Conservation (phyloP, 352 stramenopile species). For the Albugo laibachii region DNA sequence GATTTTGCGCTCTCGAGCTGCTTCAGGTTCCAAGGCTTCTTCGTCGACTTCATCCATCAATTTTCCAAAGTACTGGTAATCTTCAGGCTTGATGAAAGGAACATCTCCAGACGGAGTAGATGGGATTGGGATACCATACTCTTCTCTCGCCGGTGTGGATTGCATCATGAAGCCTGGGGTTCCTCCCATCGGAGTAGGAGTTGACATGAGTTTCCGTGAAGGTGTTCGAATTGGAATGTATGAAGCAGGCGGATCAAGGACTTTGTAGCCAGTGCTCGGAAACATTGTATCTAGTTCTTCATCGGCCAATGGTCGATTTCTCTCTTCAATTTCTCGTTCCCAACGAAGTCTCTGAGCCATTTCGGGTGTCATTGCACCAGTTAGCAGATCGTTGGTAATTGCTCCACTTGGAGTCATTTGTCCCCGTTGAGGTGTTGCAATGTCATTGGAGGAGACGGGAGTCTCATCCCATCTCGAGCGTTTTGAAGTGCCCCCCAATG, state of each 20-base stretch:
- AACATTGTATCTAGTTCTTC: slow-evolving; percentile 96
- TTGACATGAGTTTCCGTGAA: slow-evolving; percentile 87
- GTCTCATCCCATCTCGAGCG: slow-evolving; percentile 95
- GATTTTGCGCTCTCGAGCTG: slow-evolving; percentile 93
- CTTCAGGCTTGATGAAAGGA: slow-evolving; percentile 96
- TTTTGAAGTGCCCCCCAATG: slow-evolving; percentile 36
- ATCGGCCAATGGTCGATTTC: slow-evolving; percentile 90
- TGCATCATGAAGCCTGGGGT: slow-evolving; percentile 82
- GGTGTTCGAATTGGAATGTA: slow-evolving; percentile 94
- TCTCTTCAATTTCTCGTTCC: slow-evolving; percentile 93
- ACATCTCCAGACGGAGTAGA: slow-evolving; percentile 67
- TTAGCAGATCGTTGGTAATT: slow-evolving; percentile 31
- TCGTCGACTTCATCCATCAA: slow-evolving; percentile 87
- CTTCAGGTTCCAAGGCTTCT: slow-evolving; percentile 76
- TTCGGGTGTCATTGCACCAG: slow-evolving; percentile 70
- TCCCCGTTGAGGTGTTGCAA: slow-evolving; percentile 28
- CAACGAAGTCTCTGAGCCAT: slow-evolving; percentile 85
- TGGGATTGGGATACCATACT: slow-evolving; percentile 44
- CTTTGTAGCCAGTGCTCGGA: slow-evolving; percentile 86
- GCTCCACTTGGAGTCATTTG: slow-evolving; percentile 55
- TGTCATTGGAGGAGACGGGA: slow-evolving; percentile 38
- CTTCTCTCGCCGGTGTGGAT: slow-evolving; percentile 51
- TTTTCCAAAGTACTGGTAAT: slow-evolving; percentile 96
- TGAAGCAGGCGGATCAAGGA: slow-evolving; percentile 86
- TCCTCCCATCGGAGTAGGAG: slow-evolving; percentile 87